Base-by-base conservation (phyloP, 2,329 filamentous ascomycete genomes). In the Neofusicoccum sp. region DNA sequence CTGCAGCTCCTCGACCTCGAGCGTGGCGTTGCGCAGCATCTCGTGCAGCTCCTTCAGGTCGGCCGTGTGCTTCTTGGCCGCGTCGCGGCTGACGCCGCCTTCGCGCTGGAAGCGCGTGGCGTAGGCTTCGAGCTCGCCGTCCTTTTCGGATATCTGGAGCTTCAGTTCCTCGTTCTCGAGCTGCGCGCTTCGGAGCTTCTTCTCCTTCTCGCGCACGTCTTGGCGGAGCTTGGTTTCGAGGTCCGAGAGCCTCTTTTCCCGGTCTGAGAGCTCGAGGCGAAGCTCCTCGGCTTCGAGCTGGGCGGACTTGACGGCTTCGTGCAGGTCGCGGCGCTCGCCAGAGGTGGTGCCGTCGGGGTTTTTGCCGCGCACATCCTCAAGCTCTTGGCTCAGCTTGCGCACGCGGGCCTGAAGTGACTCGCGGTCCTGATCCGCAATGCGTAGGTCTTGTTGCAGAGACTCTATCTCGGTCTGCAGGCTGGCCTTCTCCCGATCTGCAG, bases 131-230 rank as follows among this genome's bases (percentile, higher is more conserved):
- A 81, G 69, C 63, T 81, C 80, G 22, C 80, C 78, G 69, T 90
- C 87, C n/a, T 84, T 83, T 12, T 78, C 78, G 37, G 80, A 81
- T 33, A 95, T 82, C 70, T 91, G 87, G 64, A 91, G 83, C 68
- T 91, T 88, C n/a, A 95, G 81, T 48, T 75, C 69, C 58, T 79
- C 76, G 12, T 74, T 72, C 60, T 78, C 75, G 33, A 85, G 78
- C 72, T 89, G 86, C 11, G 84, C 84, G 70, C 85, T 83, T 65
- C 64, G 61, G 11, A 69, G 64, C 52, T 66, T 66, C 34, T 54
- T 61, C n/a, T 70, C 66, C 31, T 64, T 64, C 37, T 67, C 66
- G 29, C 66, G 61, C 31, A 65, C 64, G 29, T 69, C 67, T 6
- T 61, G 12, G 3, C 66, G 66, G 4, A 68, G 49, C 7, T 65